Percentiles rank a stretch among this genome's conserved stretches.
Evolutionary conservation across 441 rosid species (phyloP).

Genomic region (Manihot esculenta): DNA sequence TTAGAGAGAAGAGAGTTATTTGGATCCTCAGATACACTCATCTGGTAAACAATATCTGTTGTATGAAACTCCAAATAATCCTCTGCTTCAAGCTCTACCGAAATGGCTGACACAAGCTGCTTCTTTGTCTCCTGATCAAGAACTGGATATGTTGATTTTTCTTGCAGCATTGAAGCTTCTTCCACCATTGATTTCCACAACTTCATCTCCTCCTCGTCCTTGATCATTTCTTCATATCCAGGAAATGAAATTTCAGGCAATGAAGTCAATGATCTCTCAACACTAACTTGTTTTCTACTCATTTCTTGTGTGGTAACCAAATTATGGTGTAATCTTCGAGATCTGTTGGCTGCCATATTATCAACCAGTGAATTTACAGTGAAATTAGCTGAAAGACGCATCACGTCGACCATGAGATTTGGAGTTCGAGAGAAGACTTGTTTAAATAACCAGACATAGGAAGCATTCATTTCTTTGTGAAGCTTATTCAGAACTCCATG

Average conservation of each 20-base stretch:
- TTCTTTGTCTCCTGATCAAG: conserved; percentile 38
- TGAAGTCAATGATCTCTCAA: neutral
- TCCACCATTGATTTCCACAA: conserved; percentile 52
- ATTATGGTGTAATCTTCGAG: conserved; percentile 2
- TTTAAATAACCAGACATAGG: conserved; percentile 71
- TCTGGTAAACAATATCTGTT: conserved; percentile 57
- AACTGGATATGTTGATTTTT: conserved; percentile 21
- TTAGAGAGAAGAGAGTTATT: conserved; percentile 56
- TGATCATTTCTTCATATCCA: conserved; percentile 21
- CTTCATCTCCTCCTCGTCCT: conserved; percentile 38
- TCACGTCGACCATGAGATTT: conserved; percentile 63
- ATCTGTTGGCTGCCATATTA: conserved; percentile 20
- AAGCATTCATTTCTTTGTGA: conserved; percentile 56
- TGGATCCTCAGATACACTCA: conserved; percentile 59
- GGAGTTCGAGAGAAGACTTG: conserved; percentile 68
- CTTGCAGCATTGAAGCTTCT: conserved; percentile 47
- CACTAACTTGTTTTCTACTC: conserved; percentile 13
- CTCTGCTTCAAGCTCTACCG: conserved; percentile 45
- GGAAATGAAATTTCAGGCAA: neutral
- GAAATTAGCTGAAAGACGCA: conserved; percentile 73
- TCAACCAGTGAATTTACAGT: conserved; percentile 56
- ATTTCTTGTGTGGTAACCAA: conserved; percentile 13
- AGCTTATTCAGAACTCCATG: conserved; percentile 34
- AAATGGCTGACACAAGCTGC: conserved; percentile 38
- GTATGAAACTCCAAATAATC: conserved; percentile 44